Evolutionary conservation across 805 yeast species (phyloP), one percentile per base, ranked within the genome.

Genomic region (Cyberlindnera bimundalis): DNA sequence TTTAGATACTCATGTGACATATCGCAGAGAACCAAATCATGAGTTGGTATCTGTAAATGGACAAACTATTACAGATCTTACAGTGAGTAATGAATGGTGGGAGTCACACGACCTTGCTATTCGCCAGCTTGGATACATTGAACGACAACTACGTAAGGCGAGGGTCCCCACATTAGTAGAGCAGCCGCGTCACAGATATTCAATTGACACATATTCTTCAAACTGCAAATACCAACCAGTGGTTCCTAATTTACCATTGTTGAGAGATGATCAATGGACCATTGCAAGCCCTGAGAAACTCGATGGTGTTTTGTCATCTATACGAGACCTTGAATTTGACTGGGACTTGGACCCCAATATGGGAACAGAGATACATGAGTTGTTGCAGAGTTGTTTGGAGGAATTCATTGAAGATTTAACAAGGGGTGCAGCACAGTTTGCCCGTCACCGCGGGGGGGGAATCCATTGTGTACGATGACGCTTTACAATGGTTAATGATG

Each of bases 381-480:
- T 40, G 12, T 13, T 40, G 6, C 44, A 40, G 17, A 33, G 33
- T 15, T 6, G 24, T 2, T 11, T 40, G 20, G 44, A 40, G 23
- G 38, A 32, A 29, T 40, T 35, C n/a, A 31, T 40, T 13, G 24
- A 33, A n/a, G 37, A 40, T 10, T 25, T 35, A 2, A 14, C 29
- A 11, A 17, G 7, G 7, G 44, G 40, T 1, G 44, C 44, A 4
- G 8, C 33, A 4, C 19, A 18, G 12, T 20, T 40, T 21, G 39
- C 44, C 2, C 30, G 19, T 8, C 40, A 40, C 17, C 27, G 44
- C 9, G 39, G 34, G n/a, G 3, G 33, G 19, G 12, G 33, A 27
- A 8, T 12, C 14, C 13, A 8, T 40, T 3, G n/a, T 14, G 6
- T 14, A 11, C 17, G 40, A 32, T 2, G 44, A 40, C 18, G 21